Evolutionary conservation across 805 yeast species (phyloP), one percentile per base, ranked within the genome.

Genomic region (Myxozyma sirexii): DNA sequence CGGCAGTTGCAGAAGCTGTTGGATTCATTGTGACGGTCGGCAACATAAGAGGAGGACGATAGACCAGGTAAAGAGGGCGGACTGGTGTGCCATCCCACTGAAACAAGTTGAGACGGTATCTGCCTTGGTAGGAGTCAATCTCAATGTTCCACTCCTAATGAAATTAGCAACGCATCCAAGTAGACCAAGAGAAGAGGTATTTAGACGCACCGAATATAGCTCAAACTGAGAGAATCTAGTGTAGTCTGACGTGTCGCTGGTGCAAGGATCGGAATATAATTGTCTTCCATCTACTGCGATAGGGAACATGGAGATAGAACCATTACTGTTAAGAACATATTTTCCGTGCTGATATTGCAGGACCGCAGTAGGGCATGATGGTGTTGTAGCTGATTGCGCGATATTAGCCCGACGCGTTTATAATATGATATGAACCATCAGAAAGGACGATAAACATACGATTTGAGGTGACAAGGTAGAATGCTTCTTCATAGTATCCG

Each of bases 11-110:
- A 4, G 70, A 68, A 2, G 62, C 39, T 1, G 96, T 88, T 23
- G 99, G 99, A 74, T 92, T 93, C 79, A 94, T 77, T 0, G 97
- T 92, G 54, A 72, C 75, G 0, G 98, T 94, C 23, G 99, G 99
- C 61, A 94, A 82, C 99, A 94, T 94, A 82, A 88, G 80, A 8
- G 99, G 96, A 4, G 99, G 99, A 68, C 82, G 82, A 77, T 92
- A 94, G 1, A 96, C 97, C 73, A 94, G 80, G 74, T 90, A 94
- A 69, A 94, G 74, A 0, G 99, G 98, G 66, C 90, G 93, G 79
- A 87, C 75, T 46, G 84, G 84, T 17, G 88, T 73, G 17, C 97
- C 97, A 43, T 77, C 78, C 68, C 81, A 86, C 76, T 86, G 85
- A 75, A 81, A 86, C 60, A 94, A 77, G 63, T 85, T 85, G 58